Evolutionary conservation across 2,329 filamentous ascomycete genomes (phyloP).

Genomic region (Celoporthe dispersa): DNA sequence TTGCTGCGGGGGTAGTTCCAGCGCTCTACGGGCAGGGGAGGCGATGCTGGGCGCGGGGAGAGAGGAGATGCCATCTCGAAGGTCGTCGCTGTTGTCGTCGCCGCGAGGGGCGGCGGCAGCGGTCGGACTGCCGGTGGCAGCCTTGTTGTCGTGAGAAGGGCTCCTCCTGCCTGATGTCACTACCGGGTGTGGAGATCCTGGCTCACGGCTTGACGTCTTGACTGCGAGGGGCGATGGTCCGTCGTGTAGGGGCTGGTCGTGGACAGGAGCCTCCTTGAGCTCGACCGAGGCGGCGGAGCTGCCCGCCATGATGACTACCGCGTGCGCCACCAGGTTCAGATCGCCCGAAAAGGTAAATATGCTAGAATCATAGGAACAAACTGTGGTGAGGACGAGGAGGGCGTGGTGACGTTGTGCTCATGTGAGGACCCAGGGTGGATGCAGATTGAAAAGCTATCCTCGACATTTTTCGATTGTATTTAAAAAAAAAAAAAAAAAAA

Average conservation of each 20-base stretch:
- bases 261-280: slow-evolving; percentile 16
- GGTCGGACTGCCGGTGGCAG: background rate
- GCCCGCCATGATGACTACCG: slow-evolving; percentile 13
- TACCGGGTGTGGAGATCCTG: background rate
- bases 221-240: background rate
- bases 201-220: background rate
- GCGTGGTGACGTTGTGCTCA: no score
- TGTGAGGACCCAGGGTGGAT: no score
- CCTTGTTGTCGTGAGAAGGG: background rate
- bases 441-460: no score
- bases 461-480: no score
- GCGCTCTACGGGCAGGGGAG: slow-evolving; percentile 37
- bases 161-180: background rate
- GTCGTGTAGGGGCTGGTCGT: background rate
- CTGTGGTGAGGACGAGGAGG: no score
- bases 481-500: no score
- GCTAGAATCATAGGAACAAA: background rate
- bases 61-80: slow-evolving; percentile 12
- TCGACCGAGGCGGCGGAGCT: slow-evolving; percentile 19
- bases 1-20: slow-evolving; percentile 57
- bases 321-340: background rate
- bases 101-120: no score
- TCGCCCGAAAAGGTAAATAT: background rate
- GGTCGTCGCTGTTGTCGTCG: background rate
- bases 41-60: slow-evolving; percentile 23